Base-by-base conservation (phyloP, 345 rosid genomes). In the Diplotaxis tenuifolia region DNA sequence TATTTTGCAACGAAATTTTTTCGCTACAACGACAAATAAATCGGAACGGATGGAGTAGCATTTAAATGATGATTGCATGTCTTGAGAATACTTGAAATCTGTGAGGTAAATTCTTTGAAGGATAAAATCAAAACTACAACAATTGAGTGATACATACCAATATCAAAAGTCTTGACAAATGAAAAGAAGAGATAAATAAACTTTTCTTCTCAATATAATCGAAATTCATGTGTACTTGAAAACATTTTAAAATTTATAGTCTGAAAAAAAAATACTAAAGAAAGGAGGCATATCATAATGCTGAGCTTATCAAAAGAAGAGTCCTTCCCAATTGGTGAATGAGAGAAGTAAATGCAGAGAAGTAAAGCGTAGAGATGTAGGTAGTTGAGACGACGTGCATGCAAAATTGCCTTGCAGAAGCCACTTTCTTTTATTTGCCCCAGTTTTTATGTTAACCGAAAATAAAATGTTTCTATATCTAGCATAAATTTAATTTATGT, bases 301-400 rank as follows among this genome's bases (percentile, higher is more conserved):
- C 2, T 56, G 71, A 31, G 59, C 27, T 20, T 65, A 71, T 73
- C 36, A 15, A 55, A 34, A 74, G 53, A 58, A 74, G 53, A 47
- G 61, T 9, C 36, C 29, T 65, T 31, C 36, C 20, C 66, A 20
- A 74, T 47, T 58, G 72, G 60, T 47, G 65, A 42, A 53, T 9
- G 31, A 42, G 18, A 9, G 53, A 74, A 49, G 67, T 59, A 58
- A 74, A 74, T 66, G 66, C 49, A 40, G 57, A 8, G 23, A 14
- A 28, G 31, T 54, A 34, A 36, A 7, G 55, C 36, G 18, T 0
- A 52, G 11, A 62, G 56, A 47, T 45, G 15, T 23, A 25, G 62
- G 60, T 70, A 2, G 75, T 71, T 50, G 67, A 63, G 11, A 27
- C 16, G 20, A 38, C 22, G 19, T 42, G 67, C 77, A 65, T 56